A percentile compares a stretch with the other conserved stretches of the same genome.
Conservation (phyloP, 441 rosid genomes). For the Croton setiger region DNA sequence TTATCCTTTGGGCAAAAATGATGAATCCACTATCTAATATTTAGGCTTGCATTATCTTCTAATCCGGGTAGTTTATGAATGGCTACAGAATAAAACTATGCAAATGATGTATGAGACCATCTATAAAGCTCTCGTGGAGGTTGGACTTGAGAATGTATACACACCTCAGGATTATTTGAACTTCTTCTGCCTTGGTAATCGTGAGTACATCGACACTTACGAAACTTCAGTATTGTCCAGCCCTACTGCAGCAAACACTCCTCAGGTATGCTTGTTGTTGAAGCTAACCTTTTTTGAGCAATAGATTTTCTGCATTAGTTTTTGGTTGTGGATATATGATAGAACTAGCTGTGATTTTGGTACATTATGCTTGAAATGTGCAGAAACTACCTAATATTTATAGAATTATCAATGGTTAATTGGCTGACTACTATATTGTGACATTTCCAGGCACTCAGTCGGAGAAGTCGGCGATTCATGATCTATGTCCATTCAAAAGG, state of each 20-base stretch:
- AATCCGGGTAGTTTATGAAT: slow-evolving; percentile 12
- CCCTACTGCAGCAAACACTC: slow-evolving; percentile 51
- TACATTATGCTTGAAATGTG: not conserved
- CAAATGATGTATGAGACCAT: slow-evolving; percentile 98
- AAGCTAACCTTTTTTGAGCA: not conserved
- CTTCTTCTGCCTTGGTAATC: slow-evolving; percentile 92
- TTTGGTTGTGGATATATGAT: not conserved
- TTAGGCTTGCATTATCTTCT: slow-evolving; percentile 1
- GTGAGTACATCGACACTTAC: slow-evolving; percentile 44
- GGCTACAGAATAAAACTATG: slow-evolving; percentile 85
- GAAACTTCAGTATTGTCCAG: slow-evolving; percentile 26
- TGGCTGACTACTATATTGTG: slow-evolving; percentile 1
- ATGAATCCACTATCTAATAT: not conserved
- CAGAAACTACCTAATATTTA: not conserved
- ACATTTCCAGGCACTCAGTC: slow-evolving; percentile 47
- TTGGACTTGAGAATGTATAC: slow-evolving; percentile 64
- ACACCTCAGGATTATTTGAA: slow-evolving; percentile 81
- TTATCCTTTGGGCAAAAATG: not conserved
- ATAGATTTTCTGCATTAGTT: slow-evolving; percentile 3
- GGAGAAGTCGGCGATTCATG: slow-evolving; percentile 80
- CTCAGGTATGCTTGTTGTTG: slow-evolving; percentile 53
- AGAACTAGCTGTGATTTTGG: not conserved
- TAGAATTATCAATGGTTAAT: not conserved
- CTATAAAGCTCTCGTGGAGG: slow-evolving; percentile 73
- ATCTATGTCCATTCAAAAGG: slow-evolving; percentile 98